Conservation (phyloP, 1,139 yeast genomes). For the Yarrowia galli region DNA sequence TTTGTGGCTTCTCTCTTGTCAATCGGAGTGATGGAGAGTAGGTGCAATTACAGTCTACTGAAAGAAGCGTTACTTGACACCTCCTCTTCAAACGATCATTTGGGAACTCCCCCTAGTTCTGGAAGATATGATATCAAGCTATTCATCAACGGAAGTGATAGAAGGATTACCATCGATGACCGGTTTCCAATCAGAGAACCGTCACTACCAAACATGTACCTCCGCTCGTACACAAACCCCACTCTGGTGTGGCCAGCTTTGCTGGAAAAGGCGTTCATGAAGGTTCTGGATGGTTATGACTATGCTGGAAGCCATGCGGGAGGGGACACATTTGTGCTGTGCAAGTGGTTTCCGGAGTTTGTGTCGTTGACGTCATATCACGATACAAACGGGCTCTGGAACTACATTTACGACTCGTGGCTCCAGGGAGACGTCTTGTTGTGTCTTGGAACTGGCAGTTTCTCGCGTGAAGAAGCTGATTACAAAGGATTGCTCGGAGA, state of each 20-base stretch:
- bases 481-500: constrained; percentile 58
- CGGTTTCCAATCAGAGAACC: constrained; percentile 52
- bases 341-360: constrained; percentile 81
- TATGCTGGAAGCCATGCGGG: constrained; percentile 81
- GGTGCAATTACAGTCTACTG: constrained; percentile 43
- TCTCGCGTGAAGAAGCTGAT: constrained; percentile 54
- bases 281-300: constrained; percentile 68
- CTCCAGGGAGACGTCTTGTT: constrained; percentile 55
- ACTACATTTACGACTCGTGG: constrained; percentile 50
- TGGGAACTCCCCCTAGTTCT: constrained; percentile 42
- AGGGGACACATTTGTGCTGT: constrained; percentile 68
- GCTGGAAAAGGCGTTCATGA: constrained; percentile 77
- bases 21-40: constrained; percentile 47
- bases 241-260: constrained; percentile 70
- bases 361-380: constrained; percentile 50
- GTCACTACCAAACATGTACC: constrained; percentile 46
- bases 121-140: constrained; percentile 55
- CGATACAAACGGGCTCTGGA: constrained; percentile 51
- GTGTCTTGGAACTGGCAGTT: constrained; percentile 73
- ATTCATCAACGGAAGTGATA: constrained; percentile 64
- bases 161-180: constrained; percentile 62
- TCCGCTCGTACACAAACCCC: constrained; percentile 55
- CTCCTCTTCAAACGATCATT: neutral
- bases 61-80: neutral
- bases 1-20: constrained; percentile 72